These are phyloP conservation scores for Teratosphaeria zuluensis DNA, from an alignment of 2,329 filamentous ascomycete genomes.

Conservation along the genomic window DNA sequence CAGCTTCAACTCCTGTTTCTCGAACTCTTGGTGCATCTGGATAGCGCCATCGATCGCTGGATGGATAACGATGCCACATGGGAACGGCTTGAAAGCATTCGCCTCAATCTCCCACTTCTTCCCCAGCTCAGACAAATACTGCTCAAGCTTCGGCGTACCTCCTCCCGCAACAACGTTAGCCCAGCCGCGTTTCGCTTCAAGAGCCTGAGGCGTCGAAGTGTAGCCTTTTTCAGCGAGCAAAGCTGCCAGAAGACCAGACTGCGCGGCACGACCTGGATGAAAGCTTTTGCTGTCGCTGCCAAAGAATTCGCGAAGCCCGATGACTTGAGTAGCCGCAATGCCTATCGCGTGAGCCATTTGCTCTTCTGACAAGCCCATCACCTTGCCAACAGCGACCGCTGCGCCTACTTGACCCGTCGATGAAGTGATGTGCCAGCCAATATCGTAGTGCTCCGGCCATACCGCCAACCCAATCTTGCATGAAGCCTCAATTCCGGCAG, in stretches of 20 bases:
- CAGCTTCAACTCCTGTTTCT: constrained; percentile 20
- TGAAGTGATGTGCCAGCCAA: constrained; percentile 48
- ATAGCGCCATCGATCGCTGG: constrained; percentile 45
- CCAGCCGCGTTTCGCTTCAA: constrained; percentile 48
- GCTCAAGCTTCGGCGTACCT: constrained; percentile 31
- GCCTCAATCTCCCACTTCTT: constrained; percentile 42
- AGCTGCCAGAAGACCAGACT: constrained; percentile 41
- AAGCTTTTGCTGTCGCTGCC: constrained; percentile 48
- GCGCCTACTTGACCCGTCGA: constrained; percentile 45
- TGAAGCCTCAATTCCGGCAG: constrained; percentile 43
- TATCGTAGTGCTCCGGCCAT: constrained; percentile 46
- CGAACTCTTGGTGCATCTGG: constrained; percentile 35
- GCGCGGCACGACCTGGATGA: constrained; percentile 44
- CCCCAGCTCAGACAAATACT: constrained; percentile 29
- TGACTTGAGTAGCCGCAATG: constrained; percentile 44
- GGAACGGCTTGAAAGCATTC: constrained; percentile 49
- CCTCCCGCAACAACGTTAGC: constrained; percentile 38
- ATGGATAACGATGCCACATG: constrained; percentile 49
- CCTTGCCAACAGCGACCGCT: constrained; percentile 42
- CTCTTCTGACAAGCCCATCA: constrained; percentile 31
- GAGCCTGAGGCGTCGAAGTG: constrained; percentile 36
- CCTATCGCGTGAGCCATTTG: constrained; percentile 44
- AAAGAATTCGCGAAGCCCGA: constrained; percentile 46
- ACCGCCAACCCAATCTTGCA: constrained; percentile 45
- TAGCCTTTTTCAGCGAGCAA: constrained; percentile 40